Percentiles rank a stretch among this genome's conserved stretches.
Evolutionary conservation across 306 rosid genomes (phyloP).

Genomic region (Vicia faba): DNA sequence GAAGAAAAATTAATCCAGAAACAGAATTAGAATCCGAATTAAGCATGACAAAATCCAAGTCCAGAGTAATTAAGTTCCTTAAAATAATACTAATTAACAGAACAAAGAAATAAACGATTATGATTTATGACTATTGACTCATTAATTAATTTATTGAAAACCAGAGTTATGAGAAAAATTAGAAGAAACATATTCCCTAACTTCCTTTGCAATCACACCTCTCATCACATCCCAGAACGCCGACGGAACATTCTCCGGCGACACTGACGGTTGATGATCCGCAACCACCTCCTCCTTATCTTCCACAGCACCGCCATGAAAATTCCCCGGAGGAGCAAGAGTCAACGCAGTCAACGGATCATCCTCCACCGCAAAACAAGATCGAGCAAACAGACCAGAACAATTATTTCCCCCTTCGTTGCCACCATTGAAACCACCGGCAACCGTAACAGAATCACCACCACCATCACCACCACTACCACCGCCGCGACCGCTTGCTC

Average conservation of each 20-base stretch:
- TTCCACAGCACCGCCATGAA: not conserved
- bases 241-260: conserved; percentile 48
- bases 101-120: not conserved
- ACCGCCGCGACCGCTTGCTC: conserved; percentile 29
- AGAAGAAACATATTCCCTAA: conserved; percentile 76
- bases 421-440: not conserved
- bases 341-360: conserved; percentile 92
- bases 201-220: conserved; percentile 83
- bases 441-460: conserved; percentile 7
- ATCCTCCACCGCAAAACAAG: conserved; percentile 34
- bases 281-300: conserved; percentile 4
- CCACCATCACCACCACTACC: too few relatives aligned
- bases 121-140: not conserved
- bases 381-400: not conserved
- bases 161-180: conserved; percentile 58
- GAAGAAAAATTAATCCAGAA: not conserved
- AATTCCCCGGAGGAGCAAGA: conserved; percentile 80
- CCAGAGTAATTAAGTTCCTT: conserved; percentile 7
- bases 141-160: conserved; percentile 30
- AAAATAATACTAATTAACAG: not conserved
- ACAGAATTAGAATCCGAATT: conserved; percentile 5
- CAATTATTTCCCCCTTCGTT: conserved; percentile 6
- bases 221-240: conserved; percentile 91
- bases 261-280: conserved; percentile 22
- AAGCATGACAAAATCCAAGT: not conserved